Percentiles rank a stretch among this genome's conserved stretches.
Conservation (phyloP, 225 moss, liverwort and hornwort species). For the Bryum argenteum region DNA sequence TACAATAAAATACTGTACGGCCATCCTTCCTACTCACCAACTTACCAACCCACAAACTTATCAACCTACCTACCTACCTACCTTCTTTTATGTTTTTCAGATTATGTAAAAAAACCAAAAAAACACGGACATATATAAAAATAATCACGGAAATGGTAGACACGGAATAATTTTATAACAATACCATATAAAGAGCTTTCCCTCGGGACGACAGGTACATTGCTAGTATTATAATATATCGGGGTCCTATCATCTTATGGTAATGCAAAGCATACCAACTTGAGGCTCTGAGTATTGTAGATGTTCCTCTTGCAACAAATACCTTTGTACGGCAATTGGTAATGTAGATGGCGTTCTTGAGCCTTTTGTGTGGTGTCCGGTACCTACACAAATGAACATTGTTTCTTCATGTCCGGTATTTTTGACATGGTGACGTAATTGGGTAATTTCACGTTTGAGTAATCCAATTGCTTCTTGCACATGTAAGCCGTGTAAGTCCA, state of each 20-base stretch:
- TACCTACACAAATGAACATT: constrained; percentile 62
- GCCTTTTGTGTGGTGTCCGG: constrained; percentile 73
- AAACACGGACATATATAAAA: too few relatives aligned
- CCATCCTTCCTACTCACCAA: too few relatives aligned
- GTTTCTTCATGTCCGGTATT: constrained; percentile 51
- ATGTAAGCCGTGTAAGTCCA: constrained; percentile 67
- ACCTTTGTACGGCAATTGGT: constrained; percentile 67
- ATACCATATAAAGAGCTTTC: too few relatives aligned
- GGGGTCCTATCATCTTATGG: constrained; percentile 54
- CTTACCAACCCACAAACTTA: too few relatives aligned
- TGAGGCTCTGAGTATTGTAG: constrained; percentile 56
- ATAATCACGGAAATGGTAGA: too few relatives aligned
- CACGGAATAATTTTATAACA: too few relatives aligned
- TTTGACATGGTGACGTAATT: constrained; percentile 38
- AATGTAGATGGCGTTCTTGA: constrained; percentile 59
- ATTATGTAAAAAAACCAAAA: too few relatives aligned
- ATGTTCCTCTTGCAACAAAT: constrained; percentile 65
- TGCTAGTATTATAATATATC: not conserved
- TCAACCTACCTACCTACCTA: too few relatives aligned
- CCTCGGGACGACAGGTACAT: too few relatives aligned
- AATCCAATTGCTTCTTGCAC: constrained; percentile 67
- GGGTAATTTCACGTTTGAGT: constrained; percentile 65
- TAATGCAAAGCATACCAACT: constrained; percentile 71
- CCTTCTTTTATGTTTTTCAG: too few relatives aligned
- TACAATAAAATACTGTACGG: too few relatives aligned